Conservation (phyloP, 129 eudicot species). For the Escallonia herrerae region DNA sequence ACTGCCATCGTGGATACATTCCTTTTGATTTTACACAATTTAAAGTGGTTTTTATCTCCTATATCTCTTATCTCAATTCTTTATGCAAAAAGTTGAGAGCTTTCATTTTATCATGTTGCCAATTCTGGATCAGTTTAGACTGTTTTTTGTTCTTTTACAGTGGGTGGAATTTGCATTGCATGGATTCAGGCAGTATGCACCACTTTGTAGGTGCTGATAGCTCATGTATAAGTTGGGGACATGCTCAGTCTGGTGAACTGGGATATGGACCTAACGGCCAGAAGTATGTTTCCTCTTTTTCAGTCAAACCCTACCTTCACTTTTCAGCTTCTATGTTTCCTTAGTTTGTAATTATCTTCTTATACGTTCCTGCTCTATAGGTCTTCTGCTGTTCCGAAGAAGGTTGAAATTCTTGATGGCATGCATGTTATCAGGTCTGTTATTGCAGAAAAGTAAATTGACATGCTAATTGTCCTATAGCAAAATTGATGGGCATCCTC, state of each 20-base stretch:
- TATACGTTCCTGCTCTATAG: constrained; percentile 29
- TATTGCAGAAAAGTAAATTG: no score
- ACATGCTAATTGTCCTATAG: no score
- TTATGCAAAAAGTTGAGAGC: no score
- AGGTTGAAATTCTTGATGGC: constrained; percentile 83
- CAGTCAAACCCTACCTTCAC: no score
- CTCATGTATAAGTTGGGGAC: constrained; percentile 98
- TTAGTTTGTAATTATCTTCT: neutral
- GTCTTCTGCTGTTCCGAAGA: constrained; percentile 79
- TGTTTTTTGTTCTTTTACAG: constrained; percentile 24
- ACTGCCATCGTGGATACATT: no score
- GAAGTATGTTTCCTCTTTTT: constrained; percentile 43
- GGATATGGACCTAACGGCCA: constrained; percentile 88
- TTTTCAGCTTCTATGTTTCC: neutral
- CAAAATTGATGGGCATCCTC: no score
- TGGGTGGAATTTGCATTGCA: constrained; percentile 83
- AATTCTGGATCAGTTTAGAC: neutral
- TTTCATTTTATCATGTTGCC: no score
- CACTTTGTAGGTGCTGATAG: constrained; percentile 93
- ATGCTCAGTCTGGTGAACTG: constrained; percentile 82
- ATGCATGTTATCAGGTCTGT: constrained; percentile 95
- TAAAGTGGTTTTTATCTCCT: no score
- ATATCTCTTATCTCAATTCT: no score
- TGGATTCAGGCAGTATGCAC: constrained; percentile 88
- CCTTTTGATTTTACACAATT: no score